These are phyloP conservation scores for Plasmodium gaboni DNA, from an alignment of 169 alveolate genomes.

Conservation along the genomic window DNA sequence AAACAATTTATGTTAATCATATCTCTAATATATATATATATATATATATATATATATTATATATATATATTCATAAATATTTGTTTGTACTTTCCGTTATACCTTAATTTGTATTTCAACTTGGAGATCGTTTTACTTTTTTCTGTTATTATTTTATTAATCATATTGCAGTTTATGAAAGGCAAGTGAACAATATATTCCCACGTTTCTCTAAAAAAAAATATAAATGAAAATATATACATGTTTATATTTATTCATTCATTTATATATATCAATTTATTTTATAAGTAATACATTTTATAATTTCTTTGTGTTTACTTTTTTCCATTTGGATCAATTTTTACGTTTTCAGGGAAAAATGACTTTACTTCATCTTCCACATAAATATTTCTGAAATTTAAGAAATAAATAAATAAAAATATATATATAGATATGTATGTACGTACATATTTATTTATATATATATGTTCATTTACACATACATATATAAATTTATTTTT, in stretches of 20 bases:
- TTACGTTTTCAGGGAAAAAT: constrained; percentile 68
- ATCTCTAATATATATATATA: too few relatives aligned
- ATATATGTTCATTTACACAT: too few relatives aligned
- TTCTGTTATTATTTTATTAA: constrained; percentile 49
- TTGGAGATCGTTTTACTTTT: constrained; percentile 58
- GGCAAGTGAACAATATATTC: constrained; percentile 76
- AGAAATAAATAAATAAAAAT: neutral
- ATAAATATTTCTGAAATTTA: constrained; percentile 40
- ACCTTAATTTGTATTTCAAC: constrained; percentile 71
- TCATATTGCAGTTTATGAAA: constrained; percentile 70
- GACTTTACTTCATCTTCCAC: constrained; percentile 75
- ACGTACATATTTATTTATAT: too few relatives aligned
- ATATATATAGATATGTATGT: too few relatives aligned
- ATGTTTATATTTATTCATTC: neutral
- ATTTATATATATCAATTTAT: neutral
- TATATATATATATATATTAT: too few relatives aligned
- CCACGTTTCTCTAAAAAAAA: constrained; percentile 61
- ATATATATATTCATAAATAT: too few relatives aligned
- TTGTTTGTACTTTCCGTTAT: neutral
- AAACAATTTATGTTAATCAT: too few relatives aligned
- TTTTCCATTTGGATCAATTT: constrained; percentile 75
- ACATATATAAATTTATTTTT: too few relatives aligned
- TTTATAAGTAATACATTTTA: neutral
- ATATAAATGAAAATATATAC: neutral
- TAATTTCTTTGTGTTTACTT: constrained; percentile 13